Conservation (phyloP, 352 stramenopile genomes). For the Blastocystis sp. region DNA sequence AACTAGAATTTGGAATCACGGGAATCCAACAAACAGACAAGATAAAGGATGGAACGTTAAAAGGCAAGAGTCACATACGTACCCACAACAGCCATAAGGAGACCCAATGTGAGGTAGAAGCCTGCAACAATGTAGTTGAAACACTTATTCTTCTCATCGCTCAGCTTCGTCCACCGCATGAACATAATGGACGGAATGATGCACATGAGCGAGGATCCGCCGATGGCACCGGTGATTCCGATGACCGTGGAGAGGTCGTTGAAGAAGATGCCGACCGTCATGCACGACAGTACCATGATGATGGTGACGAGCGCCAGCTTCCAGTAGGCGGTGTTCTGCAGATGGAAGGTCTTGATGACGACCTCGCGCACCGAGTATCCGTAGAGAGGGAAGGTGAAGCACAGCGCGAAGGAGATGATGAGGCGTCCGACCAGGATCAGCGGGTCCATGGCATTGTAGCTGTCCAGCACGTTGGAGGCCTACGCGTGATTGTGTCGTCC, state of each 20-base stretch:
- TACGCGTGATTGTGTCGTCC: background rate
- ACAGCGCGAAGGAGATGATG: constrained; percentile 42
- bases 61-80: constrained; percentile 2
- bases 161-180: constrained; percentile 1
- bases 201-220: constrained; percentile 3
- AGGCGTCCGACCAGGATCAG: constrained; percentile 23
- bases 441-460: background rate
- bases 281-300: constrained; percentile 36
- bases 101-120: background rate
- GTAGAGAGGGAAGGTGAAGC: constrained; percentile 54
- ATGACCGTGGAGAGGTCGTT: constrained; percentile 33
- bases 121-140: background rate
- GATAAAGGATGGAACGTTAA: no score
- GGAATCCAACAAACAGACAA: constrained; percentile 7
- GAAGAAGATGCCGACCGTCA: constrained; percentile 43
- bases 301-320: constrained; percentile 41
- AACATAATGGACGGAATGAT: constrained; percentile 43
- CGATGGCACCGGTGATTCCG: constrained; percentile 42
- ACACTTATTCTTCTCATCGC: constrained; percentile 10
- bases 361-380: constrained; percentile 12
- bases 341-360: constrained; percentile 9
- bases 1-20: no score
- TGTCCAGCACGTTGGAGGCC: constrained; percentile 33
- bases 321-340: constrained; percentile 44
- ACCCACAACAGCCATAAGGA: constrained; percentile 25